phyloP scores from a whole-genome alignment of 306 rosid species.

The Ormosia semicastrata region DNA sequence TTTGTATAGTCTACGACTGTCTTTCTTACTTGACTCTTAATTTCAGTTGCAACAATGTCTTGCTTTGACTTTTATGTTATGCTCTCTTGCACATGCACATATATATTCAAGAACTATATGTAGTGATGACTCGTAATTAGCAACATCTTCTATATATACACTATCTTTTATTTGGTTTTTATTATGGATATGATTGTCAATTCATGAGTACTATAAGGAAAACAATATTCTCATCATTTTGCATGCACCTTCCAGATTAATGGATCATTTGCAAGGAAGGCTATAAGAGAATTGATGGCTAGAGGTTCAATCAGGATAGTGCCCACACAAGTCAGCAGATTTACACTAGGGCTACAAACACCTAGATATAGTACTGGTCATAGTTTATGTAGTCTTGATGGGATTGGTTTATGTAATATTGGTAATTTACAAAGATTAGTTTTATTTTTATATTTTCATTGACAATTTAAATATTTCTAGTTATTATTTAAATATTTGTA shows the following conservation, averaged over 20 bases:
- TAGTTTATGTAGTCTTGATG: slow-evolving; percentile 24
- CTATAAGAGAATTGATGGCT: slow-evolving; percentile 67
- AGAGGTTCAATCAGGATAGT: slow-evolving; percentile 67
- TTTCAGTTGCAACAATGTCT: background rate
- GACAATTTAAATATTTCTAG: too few species aligned
- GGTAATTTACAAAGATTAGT: too few species aligned
- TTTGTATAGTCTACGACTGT: too few species aligned
- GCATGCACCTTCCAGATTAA: slow-evolving; percentile 40
- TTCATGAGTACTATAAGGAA: background rate
- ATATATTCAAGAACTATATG: background rate
- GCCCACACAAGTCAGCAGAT: slow-evolving; percentile 71
- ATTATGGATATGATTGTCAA: background rate
- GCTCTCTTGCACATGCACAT: background rate
- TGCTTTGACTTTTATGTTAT: background rate
- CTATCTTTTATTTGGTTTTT: background rate
- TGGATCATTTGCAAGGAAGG: too few species aligned
- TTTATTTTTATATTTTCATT: too few species aligned
- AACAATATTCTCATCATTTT: background rate
- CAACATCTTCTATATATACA: background rate
- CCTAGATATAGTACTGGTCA: slow-evolving; percentile 28
- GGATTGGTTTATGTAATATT: background rate
- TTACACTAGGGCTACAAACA: slow-evolving; percentile 74
- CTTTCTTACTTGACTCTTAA: background rate
- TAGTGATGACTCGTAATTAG: background rate
- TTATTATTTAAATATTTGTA: too few species aligned